A percentile compares a stretch with the other conserved stretches of the same genome.
Conservation (phyloP, 2,329 filamentous ascomycete species). For the Ploettnerulaceae sp. region DNA sequence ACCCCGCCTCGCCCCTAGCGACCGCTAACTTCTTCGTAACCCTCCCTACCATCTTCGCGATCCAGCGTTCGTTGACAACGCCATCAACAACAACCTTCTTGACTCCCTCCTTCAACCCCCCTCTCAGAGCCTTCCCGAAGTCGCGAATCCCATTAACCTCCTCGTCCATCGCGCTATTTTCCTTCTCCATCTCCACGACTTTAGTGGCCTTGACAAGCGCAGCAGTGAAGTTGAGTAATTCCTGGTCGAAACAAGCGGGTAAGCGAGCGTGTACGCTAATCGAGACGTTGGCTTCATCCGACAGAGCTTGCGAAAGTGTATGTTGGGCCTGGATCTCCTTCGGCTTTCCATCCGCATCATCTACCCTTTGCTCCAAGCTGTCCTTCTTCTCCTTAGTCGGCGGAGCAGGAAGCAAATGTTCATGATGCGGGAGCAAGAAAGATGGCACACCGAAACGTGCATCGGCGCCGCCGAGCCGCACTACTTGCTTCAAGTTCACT, state of each 20-base stretch:
- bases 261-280: constrained; percentile 45
- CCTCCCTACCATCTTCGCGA: constrained; percentile 44
- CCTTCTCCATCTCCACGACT: constrained; percentile 47
- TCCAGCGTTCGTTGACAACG: constrained; percentile 50
- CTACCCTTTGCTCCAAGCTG: constrained; percentile 35
- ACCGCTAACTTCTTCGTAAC: constrained; percentile 44
- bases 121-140: constrained; percentile 31
- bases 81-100: constrained; percentile 43
- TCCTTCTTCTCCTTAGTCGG: constrained; percentile 35
- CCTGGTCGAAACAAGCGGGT: constrained; percentile 46
- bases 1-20: constrained; percentile 46
- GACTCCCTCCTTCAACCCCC: constrained; percentile 40
- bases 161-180: constrained; percentile 30
- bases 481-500: constrained; percentile 42
- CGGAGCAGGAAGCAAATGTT: constrained; percentile 44
- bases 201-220: constrained; percentile 54
- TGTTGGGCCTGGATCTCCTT: constrained; percentile 39
- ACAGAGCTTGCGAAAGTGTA: constrained; percentile 38
- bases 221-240: constrained; percentile 49
- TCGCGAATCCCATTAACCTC: constrained; percentile 31
- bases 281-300: constrained; percentile 45
- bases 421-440: constrained; percentile 49
- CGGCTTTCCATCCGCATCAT: constrained; percentile 41
- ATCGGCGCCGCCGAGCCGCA: constrained; percentile 47
- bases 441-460: constrained; percentile 44